A percentile compares a stretch with the other conserved stretches of the same genome.
These are phyloP conservation scores for Calonectria pseudoturangicola DNA, from an alignment of 2,329 filamentous ascomycete species.

Conservation along the genomic window DNA sequence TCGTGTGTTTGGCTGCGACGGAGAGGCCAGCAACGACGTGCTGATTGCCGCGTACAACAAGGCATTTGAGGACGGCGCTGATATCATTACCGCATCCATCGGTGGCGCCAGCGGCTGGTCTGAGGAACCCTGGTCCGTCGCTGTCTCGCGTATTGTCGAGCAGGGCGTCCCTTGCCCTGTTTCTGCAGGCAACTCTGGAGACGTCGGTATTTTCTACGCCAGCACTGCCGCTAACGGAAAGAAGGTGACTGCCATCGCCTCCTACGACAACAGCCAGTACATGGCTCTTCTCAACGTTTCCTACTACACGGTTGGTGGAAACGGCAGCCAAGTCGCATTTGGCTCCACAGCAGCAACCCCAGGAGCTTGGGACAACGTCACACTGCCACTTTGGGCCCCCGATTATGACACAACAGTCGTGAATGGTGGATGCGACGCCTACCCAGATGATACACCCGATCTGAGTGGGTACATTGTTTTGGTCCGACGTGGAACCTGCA, in stretches of 20 bases:
- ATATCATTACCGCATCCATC: constrained; percentile 75
- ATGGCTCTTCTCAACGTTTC: constrained; percentile 65
- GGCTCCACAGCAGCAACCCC: constrained; percentile 66
- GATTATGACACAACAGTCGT: constrained; percentile 68
- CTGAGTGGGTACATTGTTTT: constrained; percentile 75
- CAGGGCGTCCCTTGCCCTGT: constrained; percentile 72
- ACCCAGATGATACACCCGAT: constrained; percentile 73
- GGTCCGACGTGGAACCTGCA: constrained; percentile 75
- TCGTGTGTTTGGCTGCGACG: constrained; percentile 74
- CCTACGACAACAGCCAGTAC: constrained; percentile 68
- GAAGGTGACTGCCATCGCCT: constrained; percentile 69
- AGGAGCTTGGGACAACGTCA: constrained; percentile 65
- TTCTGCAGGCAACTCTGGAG: constrained; percentile 71
- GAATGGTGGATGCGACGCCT: constrained; percentile 71
- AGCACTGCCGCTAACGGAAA: constrained; percentile 70
- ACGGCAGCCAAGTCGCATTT: constrained; percentile 59
- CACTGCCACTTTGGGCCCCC: constrained; percentile 69
- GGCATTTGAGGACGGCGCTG: constrained; percentile 75
- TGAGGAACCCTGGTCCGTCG: constrained; percentile 70
- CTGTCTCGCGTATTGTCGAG: constrained; percentile 71
- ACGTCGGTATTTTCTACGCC: constrained; percentile 68
- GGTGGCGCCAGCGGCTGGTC: constrained; percentile 71
- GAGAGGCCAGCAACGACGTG: constrained; percentile 71
- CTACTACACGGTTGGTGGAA: constrained; percentile 63
- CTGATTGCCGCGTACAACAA: constrained; percentile 76